Conservation (phyloP, 202 grass and related monocot genomes). For the Panicum hallii region DNA sequence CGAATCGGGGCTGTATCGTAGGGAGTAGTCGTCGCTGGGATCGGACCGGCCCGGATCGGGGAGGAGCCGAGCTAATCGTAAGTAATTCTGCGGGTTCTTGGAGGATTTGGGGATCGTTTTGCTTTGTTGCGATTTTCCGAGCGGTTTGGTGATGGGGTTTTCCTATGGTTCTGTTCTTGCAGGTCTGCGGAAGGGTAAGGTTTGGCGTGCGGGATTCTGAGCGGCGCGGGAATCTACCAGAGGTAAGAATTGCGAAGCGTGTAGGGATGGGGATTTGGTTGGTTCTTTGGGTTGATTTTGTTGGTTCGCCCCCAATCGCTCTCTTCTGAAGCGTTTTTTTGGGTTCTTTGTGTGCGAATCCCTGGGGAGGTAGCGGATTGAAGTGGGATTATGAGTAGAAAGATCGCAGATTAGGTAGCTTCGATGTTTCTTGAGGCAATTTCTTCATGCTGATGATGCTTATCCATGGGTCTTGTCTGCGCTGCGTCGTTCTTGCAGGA, state of each 20-base stretch:
- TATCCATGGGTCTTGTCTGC: neutral
- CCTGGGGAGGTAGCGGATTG: neutral
- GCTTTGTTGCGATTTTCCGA: conserved; percentile 10
- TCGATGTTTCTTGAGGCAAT: neutral
- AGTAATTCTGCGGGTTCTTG: conserved; percentile 13
- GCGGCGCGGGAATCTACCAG: conserved; percentile 9
- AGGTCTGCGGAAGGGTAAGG: conserved; percentile 35
- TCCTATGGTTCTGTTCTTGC: neutral
- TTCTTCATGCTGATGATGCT: neutral
- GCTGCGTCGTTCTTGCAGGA: conserved; percentile 20
- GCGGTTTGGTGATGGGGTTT: conserved; percentile 23
- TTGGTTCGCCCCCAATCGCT: neutral
- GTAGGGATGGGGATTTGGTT: conserved; percentile 19
- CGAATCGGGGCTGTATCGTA: conserved; percentile 14
- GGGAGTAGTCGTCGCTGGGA: conserved; percentile 8
- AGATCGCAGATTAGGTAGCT: neutral
- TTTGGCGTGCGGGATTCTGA: neutral
- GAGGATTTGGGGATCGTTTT: neutral
- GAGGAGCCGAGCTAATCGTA: conserved; percentile 36
- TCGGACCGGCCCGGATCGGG: neutral
- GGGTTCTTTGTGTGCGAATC: conserved; percentile 4
- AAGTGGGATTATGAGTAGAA: conserved; percentile 5
- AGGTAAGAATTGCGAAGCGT: conserved; percentile 24
- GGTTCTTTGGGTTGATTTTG: neutral
- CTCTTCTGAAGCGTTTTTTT: neutral